Evolutionary conservation across 495 filamentous ascomycete species (phyloP), one percentile per base, ranked within the genome.

Genomic region (Daldinia vernicosa): DNA sequence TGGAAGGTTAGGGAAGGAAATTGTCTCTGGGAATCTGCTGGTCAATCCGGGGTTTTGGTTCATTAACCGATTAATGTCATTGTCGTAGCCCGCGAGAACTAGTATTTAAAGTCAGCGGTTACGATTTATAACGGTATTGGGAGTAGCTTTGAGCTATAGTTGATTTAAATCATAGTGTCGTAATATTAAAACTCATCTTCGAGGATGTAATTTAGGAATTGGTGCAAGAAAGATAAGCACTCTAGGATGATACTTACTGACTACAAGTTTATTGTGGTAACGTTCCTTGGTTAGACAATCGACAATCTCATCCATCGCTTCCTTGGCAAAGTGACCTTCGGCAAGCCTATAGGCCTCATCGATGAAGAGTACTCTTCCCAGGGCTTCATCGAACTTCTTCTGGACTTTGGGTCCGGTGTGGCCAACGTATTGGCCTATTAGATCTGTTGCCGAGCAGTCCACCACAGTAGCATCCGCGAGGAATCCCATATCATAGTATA

Each of bases 271-370:
- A 52, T 85, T 81, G 6, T 74, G 69, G 71, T 87, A 95, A 27
- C 79, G 79, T 1, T 84, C 83, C 70, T 91, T 91, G 0, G 89
- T 91, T 8, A 91, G 79, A 45, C 82, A 87, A 76, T 92, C 89
- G 0, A 92, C 89, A 9, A 94, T 78, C 79, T 93, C 91, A 52
- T 92, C 87, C 74, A 93, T 87, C 0, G 91, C 92, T 74, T 93
- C 92, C 56, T 87, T 86, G 0, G 87, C 90, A 67, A 88, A 93
- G 2, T 78, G 72, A 0, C 84, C 88, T 9, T 86, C 82, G 1
- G 79, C 79, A 19, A 92, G 83, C 0, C 88, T 81, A 67, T 91
- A 90, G 0, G 90, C 89, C 66, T 92, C 90, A 60, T 91, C 89
- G n/a, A 92, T 79, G 58, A 90, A 89, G 1, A 92, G 82, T 1